Base-by-base conservation (phyloP, 805 yeast species). In the Hanseniaspora clermontiae region DNA sequence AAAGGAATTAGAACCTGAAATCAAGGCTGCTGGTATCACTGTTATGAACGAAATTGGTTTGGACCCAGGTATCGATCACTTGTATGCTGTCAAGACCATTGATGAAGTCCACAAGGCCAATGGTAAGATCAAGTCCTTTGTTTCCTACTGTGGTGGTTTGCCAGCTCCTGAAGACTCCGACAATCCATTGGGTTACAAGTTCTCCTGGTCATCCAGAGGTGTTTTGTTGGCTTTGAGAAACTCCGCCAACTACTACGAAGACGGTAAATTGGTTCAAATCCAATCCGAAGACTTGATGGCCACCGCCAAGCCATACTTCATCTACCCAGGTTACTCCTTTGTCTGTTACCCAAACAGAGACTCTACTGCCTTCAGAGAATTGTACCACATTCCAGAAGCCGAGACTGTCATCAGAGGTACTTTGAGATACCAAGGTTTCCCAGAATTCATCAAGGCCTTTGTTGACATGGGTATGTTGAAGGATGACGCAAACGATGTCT, bases 141-240 rank as follows among this genome's bases (percentile, higher is more conserved):
- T 89, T 65, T 87, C 96, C 8, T 93, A 87, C 84, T 93, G 98
- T 75, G 98, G 98, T 74, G 98, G 98, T 66, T 79, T 93, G 67
- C 97, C 97, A 62, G 93, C 98, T 36, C 97, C 98, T 61, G 98
- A 91, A 75, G 81, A 84, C 72, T 91, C 97, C 34, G 95, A 89
- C 75, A 93, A 93, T 75, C 98, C 98, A 58, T 78, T 93, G 70
- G 98, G 98, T 64, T 93, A 93, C 82, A 93, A 93, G 77, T 93
- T 93, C 75, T 90, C 97, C 45, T 93, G 98, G 98, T 88, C 97
- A 36, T 90, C 97, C 39, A 83, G 98, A 74, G 98, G 98, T 74
- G 97, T 93, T 43, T 75, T 93, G 68, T 79, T 93, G 66, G 98
- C 98, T 19, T 79, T 93, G 69, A 84, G 96, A 79, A 95, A 93